Evolutionary conservation across 148 eudicot species (phyloP), one percentile per base, ranked within the genome.

Genomic region (Heliamphora exappendiculata): DNA sequence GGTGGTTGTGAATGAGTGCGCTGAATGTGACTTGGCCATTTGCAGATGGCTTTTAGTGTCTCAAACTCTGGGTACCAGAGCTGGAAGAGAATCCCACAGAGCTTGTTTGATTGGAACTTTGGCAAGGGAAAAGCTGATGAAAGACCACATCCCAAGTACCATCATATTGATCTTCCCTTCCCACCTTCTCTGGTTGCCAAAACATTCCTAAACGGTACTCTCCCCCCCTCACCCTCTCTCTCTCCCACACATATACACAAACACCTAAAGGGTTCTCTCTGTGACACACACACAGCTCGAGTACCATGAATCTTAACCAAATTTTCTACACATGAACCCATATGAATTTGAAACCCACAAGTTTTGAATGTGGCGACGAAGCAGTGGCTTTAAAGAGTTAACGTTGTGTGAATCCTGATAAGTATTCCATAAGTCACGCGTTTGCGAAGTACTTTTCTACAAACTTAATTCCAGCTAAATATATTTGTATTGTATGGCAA

Each of bases 31-130:
- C 1, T 31, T 42, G 50, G n/a, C 36, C 26, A 79, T 45, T 20
- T 63, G 65, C 58, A 66, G 54, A 84, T 84, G 81, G 86, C 82
- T 69, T 82, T 74, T 26, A 75, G 74, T 57, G 67, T 74, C 14
- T 78, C 90, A 81, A 82, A 83, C 77, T 53, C 83, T 53, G 54
- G 49, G 12, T 64, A 3, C 66, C 79, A 76, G 55, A 80, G 81
- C 54, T 84, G 74, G 76, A 88, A 75, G 67, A 85, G 39, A 70
- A 75, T 71, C 28, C 86, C 93, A 78, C 74, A 33, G 66, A 79
- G 78, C 85, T 87, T 92, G 39, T 95, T 95, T 85, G 89, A 87
- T 68, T 92, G 96, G 98, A 90, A 86, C 49, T 62, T 86, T 66
- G 93, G 92, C 67, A 87, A 78, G 80, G 80, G 51, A 36, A 87